Evolutionary conservation across 495 filamentous ascomycete genomes (phyloP).

Genomic region (Cercophora sp.): DNA sequence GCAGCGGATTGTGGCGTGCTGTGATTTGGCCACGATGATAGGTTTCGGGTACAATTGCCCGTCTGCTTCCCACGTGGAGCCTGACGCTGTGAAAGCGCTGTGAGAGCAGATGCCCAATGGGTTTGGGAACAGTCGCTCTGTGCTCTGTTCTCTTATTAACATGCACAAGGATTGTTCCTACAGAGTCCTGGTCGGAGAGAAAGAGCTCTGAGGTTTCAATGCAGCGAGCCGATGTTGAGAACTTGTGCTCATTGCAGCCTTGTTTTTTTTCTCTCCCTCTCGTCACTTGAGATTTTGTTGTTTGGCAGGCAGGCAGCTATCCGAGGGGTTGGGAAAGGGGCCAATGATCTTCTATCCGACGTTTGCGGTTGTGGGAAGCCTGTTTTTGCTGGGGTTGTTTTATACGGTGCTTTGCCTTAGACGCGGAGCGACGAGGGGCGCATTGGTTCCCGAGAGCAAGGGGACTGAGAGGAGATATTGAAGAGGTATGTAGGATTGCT

Average conservation of each 20-base stretch:
- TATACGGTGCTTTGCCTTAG: conserved; percentile 1
- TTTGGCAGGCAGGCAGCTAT: conserved; percentile 7
- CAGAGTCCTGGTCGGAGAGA: too few relatives aligned
- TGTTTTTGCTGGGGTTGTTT: conserved; percentile 3
- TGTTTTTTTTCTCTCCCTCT: not conserved
- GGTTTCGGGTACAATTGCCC: not conserved
- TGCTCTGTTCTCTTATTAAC: not conserved
- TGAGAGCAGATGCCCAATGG: too few relatives aligned
- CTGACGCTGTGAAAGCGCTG: too few relatives aligned
- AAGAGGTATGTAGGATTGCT: too few relatives aligned
- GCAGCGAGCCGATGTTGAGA: too few relatives aligned
- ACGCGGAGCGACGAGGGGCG: not conserved
- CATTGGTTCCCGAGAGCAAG: too few relatives aligned
- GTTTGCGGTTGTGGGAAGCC: conserved; percentile 6
- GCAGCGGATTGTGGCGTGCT: conserved; percentile 14
- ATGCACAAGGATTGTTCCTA: not conserved
- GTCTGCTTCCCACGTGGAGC: too few relatives aligned
- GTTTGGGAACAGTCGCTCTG: too few relatives aligned
- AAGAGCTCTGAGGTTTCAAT: too few relatives aligned
- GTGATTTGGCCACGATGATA: conserved; percentile 10
- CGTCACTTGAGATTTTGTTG: not conserved
- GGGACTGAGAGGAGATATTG: too few relatives aligned
- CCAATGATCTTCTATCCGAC: conserved; percentile 9
- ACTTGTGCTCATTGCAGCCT: not conserved
- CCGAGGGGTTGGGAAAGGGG: conserved; percentile 2